Conservation (phyloP, 768 basidiomycete genomes). For the Podaxis pistillaris region DNA sequence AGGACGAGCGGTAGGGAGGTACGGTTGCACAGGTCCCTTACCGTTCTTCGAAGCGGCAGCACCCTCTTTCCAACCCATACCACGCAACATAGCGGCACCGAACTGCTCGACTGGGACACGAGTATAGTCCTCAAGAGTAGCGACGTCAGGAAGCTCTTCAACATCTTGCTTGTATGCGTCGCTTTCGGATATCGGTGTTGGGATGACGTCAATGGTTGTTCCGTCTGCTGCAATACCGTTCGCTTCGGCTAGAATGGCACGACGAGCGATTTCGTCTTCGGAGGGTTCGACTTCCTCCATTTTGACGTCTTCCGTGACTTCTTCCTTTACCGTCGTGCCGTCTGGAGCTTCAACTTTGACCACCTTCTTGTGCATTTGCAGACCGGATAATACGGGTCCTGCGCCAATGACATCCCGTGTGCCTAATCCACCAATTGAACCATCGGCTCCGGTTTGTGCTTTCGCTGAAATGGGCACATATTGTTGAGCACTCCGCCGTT, state of each 20-base stretch:
- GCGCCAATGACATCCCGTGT: conserved; percentile 75
- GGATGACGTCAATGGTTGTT: conserved; percentile 61
- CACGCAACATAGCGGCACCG: conserved; percentile 87
- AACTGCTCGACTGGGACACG: conserved; percentile 92
- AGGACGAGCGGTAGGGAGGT: conserved; percentile 79
- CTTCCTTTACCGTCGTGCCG: conserved; percentile 19
- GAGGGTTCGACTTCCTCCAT: conserved; percentile 47
- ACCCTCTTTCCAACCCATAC: conserved; percentile 96
- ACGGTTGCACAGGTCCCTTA: conserved; percentile 70
- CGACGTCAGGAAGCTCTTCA: conserved; percentile 68
- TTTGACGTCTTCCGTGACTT: conserved; percentile 25
- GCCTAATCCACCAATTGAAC: conserved; percentile 76
- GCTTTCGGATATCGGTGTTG: conserved; percentile 64
- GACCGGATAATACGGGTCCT: conserved; percentile 66
- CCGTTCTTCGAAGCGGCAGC: conserved; percentile 65
- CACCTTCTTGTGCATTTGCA: conserved; percentile 49
- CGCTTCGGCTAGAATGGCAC: conserved; percentile 68
- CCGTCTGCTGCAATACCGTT: conserved; percentile 39
- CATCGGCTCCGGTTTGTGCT: conserved; percentile 59
- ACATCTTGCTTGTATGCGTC: conserved; percentile 88
- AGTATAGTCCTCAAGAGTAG: conserved; percentile 83
- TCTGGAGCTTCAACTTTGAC: conserved; percentile 27
- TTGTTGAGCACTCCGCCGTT: conserved; percentile 49
- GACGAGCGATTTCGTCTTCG: conserved; percentile 79
- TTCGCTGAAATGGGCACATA: conserved; percentile 67